Evolutionary conservation across 805 yeast genomes (phyloP).

Genomic region (Lipomyces japonicus): DNA sequence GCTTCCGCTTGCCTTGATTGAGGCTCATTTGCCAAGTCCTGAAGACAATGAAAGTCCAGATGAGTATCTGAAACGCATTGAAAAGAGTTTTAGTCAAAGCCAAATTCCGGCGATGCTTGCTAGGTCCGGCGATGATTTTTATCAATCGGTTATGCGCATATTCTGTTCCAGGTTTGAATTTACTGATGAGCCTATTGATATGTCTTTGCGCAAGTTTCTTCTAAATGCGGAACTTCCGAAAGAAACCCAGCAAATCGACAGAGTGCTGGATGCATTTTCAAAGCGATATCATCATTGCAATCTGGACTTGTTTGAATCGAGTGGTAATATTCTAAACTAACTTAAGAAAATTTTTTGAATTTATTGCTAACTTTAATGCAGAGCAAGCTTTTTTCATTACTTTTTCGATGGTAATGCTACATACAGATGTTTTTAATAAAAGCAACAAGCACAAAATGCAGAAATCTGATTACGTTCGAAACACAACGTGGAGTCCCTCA

Average conservation of each 20-base stretch:
- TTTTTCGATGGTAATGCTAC: conserved; percentile 65
- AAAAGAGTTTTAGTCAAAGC: conserved; percentile 21
- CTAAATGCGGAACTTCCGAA: conserved; percentile 58
- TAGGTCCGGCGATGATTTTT: conserved; percentile 34
- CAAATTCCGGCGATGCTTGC: conserved; percentile 36
- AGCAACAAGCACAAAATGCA: conserved; percentile 67
- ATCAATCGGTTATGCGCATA: conserved; percentile 34
- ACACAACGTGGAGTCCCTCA: conserved; percentile 34
- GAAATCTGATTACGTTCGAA: conserved; percentile 56
- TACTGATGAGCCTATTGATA: conserved; percentile 55
- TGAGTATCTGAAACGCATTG: conserved; percentile 37
- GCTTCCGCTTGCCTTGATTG: conserved; percentile 14
- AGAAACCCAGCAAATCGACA: conserved; percentile 74
- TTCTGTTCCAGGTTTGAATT: conserved; percentile 47
- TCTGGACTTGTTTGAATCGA: conserved; percentile 36
- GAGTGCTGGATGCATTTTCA: conserved; percentile 58
- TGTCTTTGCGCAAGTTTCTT: conserved; percentile 58
- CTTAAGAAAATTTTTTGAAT: not conserved
- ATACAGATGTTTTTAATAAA: conserved; percentile 68
- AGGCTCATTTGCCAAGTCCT: conserved; percentile 22
- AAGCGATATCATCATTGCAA: conserved; percentile 48
- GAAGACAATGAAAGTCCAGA: conserved; percentile 35
- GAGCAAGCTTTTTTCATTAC: conserved; percentile 62
- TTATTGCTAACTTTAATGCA: conserved; percentile 17
- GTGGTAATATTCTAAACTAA: conserved; percentile 5